A percentile compares a stretch with the other conserved stretches of the same genome.
Evolutionary conservation across 164 flowering plant genomes (phyloP).

Genomic region (Umbilicus rupestris): DNA sequence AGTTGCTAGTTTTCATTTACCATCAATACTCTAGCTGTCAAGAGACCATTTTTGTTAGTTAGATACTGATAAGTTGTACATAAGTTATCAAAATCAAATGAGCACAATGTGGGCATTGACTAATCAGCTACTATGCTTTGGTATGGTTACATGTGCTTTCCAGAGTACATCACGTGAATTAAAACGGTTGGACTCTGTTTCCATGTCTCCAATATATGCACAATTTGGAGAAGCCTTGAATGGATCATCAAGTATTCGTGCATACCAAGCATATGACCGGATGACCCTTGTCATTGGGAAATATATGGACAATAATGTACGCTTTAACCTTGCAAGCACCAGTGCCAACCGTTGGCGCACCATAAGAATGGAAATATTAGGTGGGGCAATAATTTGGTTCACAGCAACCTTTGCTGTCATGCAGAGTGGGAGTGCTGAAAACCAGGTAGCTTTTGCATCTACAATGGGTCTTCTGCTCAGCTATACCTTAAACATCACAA

Average conservation of each 20-base stretch:
- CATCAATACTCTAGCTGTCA: no score
- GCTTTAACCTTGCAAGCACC: slow-evolving; percentile 69
- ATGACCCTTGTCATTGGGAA: slow-evolving; percentile 76
- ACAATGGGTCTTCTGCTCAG: slow-evolving; percentile 95
- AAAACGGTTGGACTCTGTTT: slow-evolving; percentile 83
- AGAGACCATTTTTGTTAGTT: neutral
- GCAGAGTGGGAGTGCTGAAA: slow-evolving; percentile 61
- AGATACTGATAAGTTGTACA: neutral
- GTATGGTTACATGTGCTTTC: slow-evolving; percentile 2
- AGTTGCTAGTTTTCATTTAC: neutral
- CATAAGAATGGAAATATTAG: slow-evolving; percentile 75
- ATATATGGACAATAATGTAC: slow-evolving; percentile 82
- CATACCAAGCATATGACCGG: slow-evolving; percentile 86
- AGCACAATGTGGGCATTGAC: neutral
- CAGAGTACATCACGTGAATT: slow-evolving; percentile 97
- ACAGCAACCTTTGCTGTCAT: slow-evolving; percentile 91
- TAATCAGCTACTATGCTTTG: neutral
- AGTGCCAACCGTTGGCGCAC: slow-evolving; percentile 92
- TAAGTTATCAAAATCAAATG: neutral
- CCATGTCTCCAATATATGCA: slow-evolving; percentile 93
- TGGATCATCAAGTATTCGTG: slow-evolving; percentile 82
- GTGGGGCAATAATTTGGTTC: slow-evolving; percentile 95
- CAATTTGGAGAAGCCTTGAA: slow-evolving; percentile 93
- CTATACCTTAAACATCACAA: slow-evolving; percentile 79
- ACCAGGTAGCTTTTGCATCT: slow-evolving; percentile 78